Conservation (phyloP, 2,329 filamentous ascomycete genomes). For the Sclerotinia nivalis region DNA sequence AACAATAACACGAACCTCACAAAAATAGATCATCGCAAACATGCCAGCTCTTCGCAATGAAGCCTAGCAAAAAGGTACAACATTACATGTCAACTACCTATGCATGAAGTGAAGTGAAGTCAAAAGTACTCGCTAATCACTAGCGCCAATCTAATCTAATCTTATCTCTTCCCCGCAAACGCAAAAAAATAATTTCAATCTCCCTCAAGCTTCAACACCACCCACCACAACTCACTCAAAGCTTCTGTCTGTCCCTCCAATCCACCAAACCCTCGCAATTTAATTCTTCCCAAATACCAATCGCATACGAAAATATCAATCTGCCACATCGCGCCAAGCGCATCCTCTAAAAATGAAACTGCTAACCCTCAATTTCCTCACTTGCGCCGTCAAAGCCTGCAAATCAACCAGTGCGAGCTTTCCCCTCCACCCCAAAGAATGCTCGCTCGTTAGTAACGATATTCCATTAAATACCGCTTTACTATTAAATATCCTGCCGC, state of each 20-base stretch:
- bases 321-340: not conserved
- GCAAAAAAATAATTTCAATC: conserved; percentile 16
- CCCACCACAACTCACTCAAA: not conserved
- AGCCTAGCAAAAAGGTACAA: no score
- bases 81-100: no score
- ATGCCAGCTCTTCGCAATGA: no score
- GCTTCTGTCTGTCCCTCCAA: no score
- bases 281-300: rapidly evolving
- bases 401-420: conserved; percentile 78
- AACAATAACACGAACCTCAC: no score
- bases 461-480: conserved; percentile 79
- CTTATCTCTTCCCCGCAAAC: conserved; percentile 15
- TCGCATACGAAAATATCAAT: not conserved
- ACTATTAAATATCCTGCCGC: conserved; percentile 79
- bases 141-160: conserved; percentile 20
- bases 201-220: not conserved
- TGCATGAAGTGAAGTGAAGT: not conserved
- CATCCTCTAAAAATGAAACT: conserved; percentile 72
- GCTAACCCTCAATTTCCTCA: conserved; percentile 93
- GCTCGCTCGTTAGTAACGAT: conserved; percentile 83
- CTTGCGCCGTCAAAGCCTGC: conserved; percentile 94
- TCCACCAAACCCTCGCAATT: no score
- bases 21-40: no score
- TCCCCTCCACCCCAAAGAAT: conserved; percentile 88
- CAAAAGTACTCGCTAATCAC: not conserved